These are phyloP conservation scores for Cercospora sp. DNA, from an alignment of 2,329 filamentous ascomycete species.

Conservation along the genomic window DNA sequence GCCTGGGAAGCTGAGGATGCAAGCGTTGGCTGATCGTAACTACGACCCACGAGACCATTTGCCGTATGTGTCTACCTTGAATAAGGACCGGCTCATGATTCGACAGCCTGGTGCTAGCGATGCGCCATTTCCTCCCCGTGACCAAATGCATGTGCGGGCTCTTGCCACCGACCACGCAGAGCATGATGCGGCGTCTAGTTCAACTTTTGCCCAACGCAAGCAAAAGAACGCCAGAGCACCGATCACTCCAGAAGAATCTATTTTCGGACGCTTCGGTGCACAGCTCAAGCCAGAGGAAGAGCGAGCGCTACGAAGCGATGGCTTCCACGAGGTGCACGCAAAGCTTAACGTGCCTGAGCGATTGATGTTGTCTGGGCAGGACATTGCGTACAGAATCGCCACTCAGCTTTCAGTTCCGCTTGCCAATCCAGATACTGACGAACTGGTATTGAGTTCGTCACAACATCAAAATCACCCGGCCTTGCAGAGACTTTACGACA, in stretches of 20 bases:
- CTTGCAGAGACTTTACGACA: slow-evolving; percentile 59
- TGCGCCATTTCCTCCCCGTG: slow-evolving; percentile 70
- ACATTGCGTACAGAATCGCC: slow-evolving; percentile 42
- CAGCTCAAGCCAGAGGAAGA: slow-evolving; percentile 28
- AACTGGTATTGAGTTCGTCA: slow-evolving; percentile 19
- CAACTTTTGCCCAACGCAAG: slow-evolving; percentile 39
- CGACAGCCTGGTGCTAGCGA: slow-evolving; percentile 67
- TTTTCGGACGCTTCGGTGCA: slow-evolving; percentile 26
- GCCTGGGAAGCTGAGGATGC: slow-evolving; percentile 47
- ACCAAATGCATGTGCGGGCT: slow-evolving; percentile 64
- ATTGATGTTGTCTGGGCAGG: slow-evolving; percentile 37
- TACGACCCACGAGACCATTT: slow-evolving; percentile 24
- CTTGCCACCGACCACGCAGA: background rate
- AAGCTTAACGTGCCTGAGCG: slow-evolving; percentile 34
- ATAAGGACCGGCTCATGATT: slow-evolving; percentile 41
- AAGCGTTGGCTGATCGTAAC: slow-evolving; percentile 30
- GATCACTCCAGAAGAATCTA: slow-evolving; percentile 31
- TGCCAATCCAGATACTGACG: slow-evolving; percentile 16
- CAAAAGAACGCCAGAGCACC: slow-evolving; percentile 32
- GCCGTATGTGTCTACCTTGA: slow-evolving; percentile 31
- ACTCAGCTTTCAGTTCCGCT: slow-evolving; percentile 33
- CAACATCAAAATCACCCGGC: slow-evolving; percentile 54
- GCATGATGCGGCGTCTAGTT: background rate
- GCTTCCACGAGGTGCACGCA: slow-evolving; percentile 37
- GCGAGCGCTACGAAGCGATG: slow-evolving; percentile 30